Evolutionary conservation across 2,329 filamentous ascomycete species (phyloP), one percentile per base, ranked within the genome.

Genomic region (Pseudogymnoascus sp.): DNA sequence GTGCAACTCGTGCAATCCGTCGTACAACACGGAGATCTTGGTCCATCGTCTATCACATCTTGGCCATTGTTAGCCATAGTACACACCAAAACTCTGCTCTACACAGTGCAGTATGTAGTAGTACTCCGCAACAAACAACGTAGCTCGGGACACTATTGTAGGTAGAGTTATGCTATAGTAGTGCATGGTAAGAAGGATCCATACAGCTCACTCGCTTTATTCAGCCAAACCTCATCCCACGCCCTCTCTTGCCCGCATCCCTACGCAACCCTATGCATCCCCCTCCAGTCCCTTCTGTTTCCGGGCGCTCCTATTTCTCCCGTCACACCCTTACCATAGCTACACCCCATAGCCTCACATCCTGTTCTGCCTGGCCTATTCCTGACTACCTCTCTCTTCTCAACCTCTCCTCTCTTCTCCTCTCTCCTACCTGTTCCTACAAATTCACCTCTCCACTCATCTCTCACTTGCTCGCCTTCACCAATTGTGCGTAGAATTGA

Each of bases 141-240:
- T 47, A 47, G 12, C 25, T 20, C 4, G 6, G 25, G n/a, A n/a
- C 41, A 9, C 41, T 50, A 50, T 16, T 6, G 41, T 30, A 16
- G 22, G 22, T 28, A 9, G 25, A 12, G 18, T 18, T 18, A 18
- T 18, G 18, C 8, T 11, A 28, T 50, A 18, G 47, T 50, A 18
- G 47, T 25, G 14, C n/a, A 33, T 33, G 30, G 25, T 18, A 18
- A 3, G 5, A 12, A 30, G 16, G n/a, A 50, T 50, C 47, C 47
- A 54, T 54, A 54, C 47, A 54, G 47, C 47, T 12, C 47, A 54
- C 28, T 54, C 18, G 47, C 47, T 54, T 54, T 54, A 54, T 54
- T 54, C 47, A 54, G 47, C 47, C 16, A 54, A 35, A 54, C 47
- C n/a, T 54, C 47, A 54, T 35, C 47, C 47, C 47, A 12, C 47